These are phyloP conservation scores for Flaveria brownii DNA, from an alignment of 129 eudicot genomes.

Conservation along the genomic window DNA sequence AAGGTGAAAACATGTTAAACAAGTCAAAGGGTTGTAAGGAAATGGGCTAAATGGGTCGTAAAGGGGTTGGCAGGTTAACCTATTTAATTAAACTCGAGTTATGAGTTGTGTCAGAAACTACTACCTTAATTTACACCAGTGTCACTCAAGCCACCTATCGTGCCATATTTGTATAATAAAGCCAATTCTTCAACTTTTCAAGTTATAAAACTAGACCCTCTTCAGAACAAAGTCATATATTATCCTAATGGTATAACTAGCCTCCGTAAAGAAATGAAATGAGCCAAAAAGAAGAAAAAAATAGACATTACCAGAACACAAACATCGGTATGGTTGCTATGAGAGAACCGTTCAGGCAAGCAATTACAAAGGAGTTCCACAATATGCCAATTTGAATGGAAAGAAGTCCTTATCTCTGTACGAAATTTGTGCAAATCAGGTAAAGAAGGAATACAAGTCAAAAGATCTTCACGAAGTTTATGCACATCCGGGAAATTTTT, in stretches of 20 bases:
- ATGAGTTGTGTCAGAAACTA: background rate
- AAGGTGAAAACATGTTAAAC: background rate
- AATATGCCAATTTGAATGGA: slow-evolving; percentile 72
- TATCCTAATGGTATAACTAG: slow-evolving; percentile 10
- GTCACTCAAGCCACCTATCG: background rate
- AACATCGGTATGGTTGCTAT: slow-evolving; percentile 64
- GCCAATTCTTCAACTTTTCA: background rate
- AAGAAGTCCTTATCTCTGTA: slow-evolving; percentile 61
- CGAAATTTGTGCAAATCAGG: slow-evolving; percentile 73
- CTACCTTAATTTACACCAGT: background rate
- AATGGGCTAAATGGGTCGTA: background rate
- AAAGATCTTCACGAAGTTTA: slow-evolving; percentile 63
- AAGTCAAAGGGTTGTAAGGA: background rate
- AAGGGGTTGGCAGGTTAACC: background rate
- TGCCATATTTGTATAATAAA: background rate
- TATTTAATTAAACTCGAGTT: background rate
- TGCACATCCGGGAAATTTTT: slow-evolving; percentile 72
- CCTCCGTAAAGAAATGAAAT: slow-evolving; percentile 8
- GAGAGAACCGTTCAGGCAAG: slow-evolving; percentile 70
- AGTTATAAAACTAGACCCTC: background rate
- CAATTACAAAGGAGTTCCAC: slow-evolving; percentile 72
- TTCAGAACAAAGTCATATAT: background rate
- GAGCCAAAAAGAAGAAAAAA: slow-evolving; percentile 6
- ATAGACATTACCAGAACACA: slow-evolving; percentile 67
- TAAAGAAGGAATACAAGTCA: slow-evolving; percentile 78